These are phyloP conservation scores for Leccinum obscurum DNA, from an alignment of 768 basidiomycete species.

Conservation along the genomic window DNA sequence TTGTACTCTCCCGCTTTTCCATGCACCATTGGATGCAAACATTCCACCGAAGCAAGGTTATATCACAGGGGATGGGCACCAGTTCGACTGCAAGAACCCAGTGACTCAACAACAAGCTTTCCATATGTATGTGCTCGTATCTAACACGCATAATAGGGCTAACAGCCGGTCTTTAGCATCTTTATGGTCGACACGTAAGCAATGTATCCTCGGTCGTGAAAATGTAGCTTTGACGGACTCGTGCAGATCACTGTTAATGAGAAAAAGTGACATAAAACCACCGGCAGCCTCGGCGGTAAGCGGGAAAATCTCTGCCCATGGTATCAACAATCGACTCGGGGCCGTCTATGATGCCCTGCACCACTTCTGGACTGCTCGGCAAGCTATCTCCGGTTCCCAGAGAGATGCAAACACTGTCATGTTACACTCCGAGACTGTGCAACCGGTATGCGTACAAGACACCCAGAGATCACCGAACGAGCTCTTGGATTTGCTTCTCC, in stretches of 20 bases:
- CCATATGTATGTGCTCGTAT: conserved; percentile 50
- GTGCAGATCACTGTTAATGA: conserved; percentile 54
- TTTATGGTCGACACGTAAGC: conserved; percentile 24
- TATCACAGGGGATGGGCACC: conserved; percentile 56
- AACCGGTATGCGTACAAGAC: conserved; percentile 41
- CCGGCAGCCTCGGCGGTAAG: conserved; percentile 38
- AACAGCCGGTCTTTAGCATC: conserved; percentile 1
- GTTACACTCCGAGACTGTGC: conserved; percentile 36
- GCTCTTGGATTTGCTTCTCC: conserved; percentile 42
- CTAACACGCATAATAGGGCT: neutral
- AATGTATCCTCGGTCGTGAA: neutral
- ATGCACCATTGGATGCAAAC: conserved; percentile 34
- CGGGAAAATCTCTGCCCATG: neutral
- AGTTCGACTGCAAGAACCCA: conserved; percentile 55
- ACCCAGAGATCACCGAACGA: conserved; percentile 42
- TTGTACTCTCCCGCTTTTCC: conserved; percentile 57
- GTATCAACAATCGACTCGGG: conserved; percentile 50
- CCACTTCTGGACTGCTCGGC: conserved; percentile 54
- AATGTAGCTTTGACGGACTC: neutral
- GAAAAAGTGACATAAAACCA: conserved; percentile 38
- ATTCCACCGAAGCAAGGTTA: conserved; percentile 39
- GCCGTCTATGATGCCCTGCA: conserved; percentile 55
- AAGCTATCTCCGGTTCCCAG: conserved; percentile 31
- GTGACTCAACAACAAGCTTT: conserved; percentile 48
- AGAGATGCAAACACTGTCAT: conserved; percentile 58